Evolutionary conservation across 2,329 filamentous ascomycete species (phyloP), one percentile per base, ranked within the genome.

Genomic region (Aspergillus fischeri): DNA sequence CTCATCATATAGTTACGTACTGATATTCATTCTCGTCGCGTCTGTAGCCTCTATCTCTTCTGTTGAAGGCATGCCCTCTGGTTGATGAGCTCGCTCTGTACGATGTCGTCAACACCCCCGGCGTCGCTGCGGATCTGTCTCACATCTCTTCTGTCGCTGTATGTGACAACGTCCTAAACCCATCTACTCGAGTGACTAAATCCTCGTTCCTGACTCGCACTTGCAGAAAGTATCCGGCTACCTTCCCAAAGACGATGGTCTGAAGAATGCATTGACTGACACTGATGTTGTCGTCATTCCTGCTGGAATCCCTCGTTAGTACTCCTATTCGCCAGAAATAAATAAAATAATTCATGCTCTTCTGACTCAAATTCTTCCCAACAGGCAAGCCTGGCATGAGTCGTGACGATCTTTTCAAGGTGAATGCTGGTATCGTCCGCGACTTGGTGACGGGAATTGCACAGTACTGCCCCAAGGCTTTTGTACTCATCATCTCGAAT

Each of bases 361-460:
- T 51, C 56, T 57, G 56, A 70, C 65, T 71, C 48, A 68, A 64
- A 53, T 17, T 45, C 21, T 27, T 21, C 10, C 25, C 48, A 49
- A 45, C 57, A 97, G 93, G 93, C 80, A 97, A 97, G 85, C 94
- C 94, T 70, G 94, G 94, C 72, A 99, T 99, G 94, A 97, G 90
- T 78, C 92, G 94, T 81, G 94, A 99, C 72, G 94, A 97, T 75
- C 90, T 99, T 59, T 99, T 99, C 89, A 97, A 97, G 82, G 96
- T 97, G 84, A 99, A 99, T 77, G 94, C 94, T 60, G 91, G 92
- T 70, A 99, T 99, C 73, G 94, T 99, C 73, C 91, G 94, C 80
- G 92, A 91, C 68, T 84, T 99, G 66, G 88, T 95, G 69, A 89
- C 96, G 82, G 87, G 90, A 53, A 86, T 91, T 69, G 92, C 93